Conservation (phyloP, 169 alveolate genomes). For the Prorocentrum cordatum region DNA sequence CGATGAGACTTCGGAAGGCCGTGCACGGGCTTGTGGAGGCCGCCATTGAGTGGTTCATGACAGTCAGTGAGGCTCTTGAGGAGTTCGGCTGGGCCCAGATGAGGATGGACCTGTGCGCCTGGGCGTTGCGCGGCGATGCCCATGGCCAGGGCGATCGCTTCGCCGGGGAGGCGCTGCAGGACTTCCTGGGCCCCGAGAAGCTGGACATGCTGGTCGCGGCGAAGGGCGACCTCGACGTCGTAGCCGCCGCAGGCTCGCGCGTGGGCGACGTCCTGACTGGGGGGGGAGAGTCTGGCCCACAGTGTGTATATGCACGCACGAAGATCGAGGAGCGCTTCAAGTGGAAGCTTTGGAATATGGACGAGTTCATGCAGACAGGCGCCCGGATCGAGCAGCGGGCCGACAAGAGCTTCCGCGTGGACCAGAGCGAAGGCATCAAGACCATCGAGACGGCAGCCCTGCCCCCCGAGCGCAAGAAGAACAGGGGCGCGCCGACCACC, state of each 20-base stretch:
- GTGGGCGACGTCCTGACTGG: background rate
- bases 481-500: no score
- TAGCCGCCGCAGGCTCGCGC: background rate
- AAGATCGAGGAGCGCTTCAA: background rate
- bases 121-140: background rate
- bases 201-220: no score
- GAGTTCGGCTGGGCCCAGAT: background rate
- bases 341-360: background rate
- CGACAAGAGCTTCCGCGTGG: no score
- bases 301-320: background rate
- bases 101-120: background rate
- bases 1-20: background rate
- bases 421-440: no score
- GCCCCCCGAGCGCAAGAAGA: no score
- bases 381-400: background rate
- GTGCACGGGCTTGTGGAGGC: constrained; percentile 4
- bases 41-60: background rate
- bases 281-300: background rate
- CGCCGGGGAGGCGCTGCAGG: no score
- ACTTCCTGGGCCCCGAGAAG: no score
- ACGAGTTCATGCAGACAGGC: background rate
- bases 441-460: no score
- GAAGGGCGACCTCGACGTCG: background rate
- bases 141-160: no score
- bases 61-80: background rate